phyloP scores from a whole-genome alignment of 2,329 filamentous ascomycete species.

The Nothophoma quercina region DNA sequence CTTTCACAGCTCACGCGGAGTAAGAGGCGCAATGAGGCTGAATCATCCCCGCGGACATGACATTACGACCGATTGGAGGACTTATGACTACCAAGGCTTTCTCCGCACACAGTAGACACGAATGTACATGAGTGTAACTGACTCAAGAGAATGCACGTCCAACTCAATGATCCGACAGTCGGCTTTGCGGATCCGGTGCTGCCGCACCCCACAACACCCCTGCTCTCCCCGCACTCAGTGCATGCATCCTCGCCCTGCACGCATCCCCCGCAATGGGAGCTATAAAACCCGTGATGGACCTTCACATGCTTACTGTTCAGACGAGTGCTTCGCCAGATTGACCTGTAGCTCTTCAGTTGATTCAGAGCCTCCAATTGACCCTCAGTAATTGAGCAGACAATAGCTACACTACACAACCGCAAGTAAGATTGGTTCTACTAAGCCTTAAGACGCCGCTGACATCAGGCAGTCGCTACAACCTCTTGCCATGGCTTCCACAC shows the following conservation, averaged over 20 bases:
- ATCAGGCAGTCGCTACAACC: not conserved
- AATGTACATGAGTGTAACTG: conserved; percentile 17
- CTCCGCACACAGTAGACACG: conserved; percentile 21
- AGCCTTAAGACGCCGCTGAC: not conserved
- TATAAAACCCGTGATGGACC: conserved; percentile 13
- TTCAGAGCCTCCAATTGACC: not conserved
- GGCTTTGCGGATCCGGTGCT: conserved; percentile 37
- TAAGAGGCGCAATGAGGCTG: conserved; percentile 33
- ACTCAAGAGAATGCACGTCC: not conserved
- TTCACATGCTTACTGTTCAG: not conserved
- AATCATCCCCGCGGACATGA: conserved; percentile 16
- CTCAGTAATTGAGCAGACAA: not conserved
- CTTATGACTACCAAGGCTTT: conserved; percentile 15
- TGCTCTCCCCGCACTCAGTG: conserved; percentile 39
- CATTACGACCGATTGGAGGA: conserved; percentile 29
- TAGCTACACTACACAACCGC: not conserved
- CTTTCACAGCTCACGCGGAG: conserved; percentile 59
- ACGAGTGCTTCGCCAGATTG: not conserved
- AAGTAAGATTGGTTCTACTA: not conserved
- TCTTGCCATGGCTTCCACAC: conserved; percentile 14
- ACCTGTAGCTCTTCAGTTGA: not conserved
- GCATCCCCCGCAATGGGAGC: conserved; percentile 3
- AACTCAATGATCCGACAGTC: conserved; percentile 1
- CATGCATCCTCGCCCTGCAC: not conserved
- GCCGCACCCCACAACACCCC: conserved; percentile 32